phyloP scores from a whole-genome alignment of 148 eudicot species.

The Cornus controversa region DNA sequence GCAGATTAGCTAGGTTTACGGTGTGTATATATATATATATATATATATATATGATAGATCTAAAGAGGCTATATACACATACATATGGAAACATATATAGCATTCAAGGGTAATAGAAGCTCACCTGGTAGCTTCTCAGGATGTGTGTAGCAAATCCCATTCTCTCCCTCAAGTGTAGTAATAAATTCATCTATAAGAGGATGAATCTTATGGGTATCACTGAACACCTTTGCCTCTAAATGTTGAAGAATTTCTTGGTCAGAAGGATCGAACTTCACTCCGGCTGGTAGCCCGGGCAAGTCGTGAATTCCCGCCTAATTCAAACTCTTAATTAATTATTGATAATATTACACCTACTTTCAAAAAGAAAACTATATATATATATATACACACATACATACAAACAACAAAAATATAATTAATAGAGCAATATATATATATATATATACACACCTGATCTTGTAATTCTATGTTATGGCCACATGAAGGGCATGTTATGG shows the following conservation, averaged over 20 bases:
- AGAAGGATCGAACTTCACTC: slow-evolving; percentile 89
- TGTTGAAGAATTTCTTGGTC: slow-evolving; percentile 75
- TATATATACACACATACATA: background rate
- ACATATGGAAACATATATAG: background rate
- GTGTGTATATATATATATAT: too few species aligned
- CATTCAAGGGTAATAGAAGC: background rate
- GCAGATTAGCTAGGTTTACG: too few species aligned
- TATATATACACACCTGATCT: slow-evolving; percentile 42
- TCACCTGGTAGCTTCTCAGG: slow-evolving; percentile 90
- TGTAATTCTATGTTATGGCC: slow-evolving; percentile 48
- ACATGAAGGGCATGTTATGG: slow-evolving; percentile 62
- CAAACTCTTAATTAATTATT: background rate
- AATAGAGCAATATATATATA: slow-evolving; percentile 14
- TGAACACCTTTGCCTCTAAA: slow-evolving; percentile 64
- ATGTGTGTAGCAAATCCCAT: slow-evolving; percentile 88
- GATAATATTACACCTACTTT: background rate
- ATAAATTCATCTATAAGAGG: slow-evolving; percentile 82
- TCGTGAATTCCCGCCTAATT: slow-evolving; percentile 44
- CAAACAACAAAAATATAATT: too few species aligned
- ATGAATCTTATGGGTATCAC: slow-evolving; percentile 51
- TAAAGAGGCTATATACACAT: background rate
- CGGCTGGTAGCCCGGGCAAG: slow-evolving; percentile 85
- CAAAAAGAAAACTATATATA: background rate
- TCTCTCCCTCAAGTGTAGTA: slow-evolving; percentile 74
- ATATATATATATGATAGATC: background rate